Conservation (phyloP, 2,329 filamentous ascomycete genomes). For the Cordyceps militaris region DNA sequence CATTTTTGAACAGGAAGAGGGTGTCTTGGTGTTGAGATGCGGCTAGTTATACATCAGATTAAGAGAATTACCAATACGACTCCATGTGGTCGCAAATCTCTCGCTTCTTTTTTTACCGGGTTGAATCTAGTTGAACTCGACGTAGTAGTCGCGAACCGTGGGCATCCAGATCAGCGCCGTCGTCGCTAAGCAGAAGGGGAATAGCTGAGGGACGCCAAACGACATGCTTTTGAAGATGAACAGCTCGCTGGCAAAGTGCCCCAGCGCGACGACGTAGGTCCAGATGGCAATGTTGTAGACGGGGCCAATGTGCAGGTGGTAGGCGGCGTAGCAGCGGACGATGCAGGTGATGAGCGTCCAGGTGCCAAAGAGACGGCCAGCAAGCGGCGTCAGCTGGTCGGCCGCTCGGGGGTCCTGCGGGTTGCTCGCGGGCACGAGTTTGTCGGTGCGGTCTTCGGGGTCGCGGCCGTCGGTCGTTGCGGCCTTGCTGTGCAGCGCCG, state of each 20-base stretch:
- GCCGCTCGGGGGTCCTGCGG: conserved; percentile 36
- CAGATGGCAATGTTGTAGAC: conserved; percentile 76
- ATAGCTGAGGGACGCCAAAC: conserved; percentile 49
- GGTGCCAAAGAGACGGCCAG: conserved; percentile 74
- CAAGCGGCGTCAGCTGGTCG: conserved; percentile 66
- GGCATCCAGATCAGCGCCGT: conserved; percentile 54
- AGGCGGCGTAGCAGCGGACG: conserved; percentile 75
- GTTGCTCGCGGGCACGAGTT: conserved; percentile 12
- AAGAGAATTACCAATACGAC: neutral
- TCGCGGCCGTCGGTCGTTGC: conserved; percentile 21
- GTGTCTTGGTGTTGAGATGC: neutral
- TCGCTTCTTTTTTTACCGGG: neutral
- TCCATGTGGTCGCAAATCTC: neutral
- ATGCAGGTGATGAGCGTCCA: conserved; percentile 77
- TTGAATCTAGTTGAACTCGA: conserved; percentile 33
- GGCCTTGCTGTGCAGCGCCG: conserved; percentile 32
- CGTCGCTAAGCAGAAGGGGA: conserved; percentile 47
- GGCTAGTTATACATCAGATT: neutral
- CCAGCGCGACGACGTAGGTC: conserved; percentile 72
- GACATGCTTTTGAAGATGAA: conserved; percentile 69
- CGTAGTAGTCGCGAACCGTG: conserved; percentile 63
- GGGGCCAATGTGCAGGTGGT: conserved; percentile 64
- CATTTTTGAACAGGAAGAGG: neutral
- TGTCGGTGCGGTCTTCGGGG: conserved; percentile 12
- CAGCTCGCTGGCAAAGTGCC: conserved; percentile 77